Percentiles rank a stretch among this genome's conserved stretches.
Evolutionary conservation across 805 yeast species (phyloP).

Genomic region (Saccharomycopsis olivae): DNA sequence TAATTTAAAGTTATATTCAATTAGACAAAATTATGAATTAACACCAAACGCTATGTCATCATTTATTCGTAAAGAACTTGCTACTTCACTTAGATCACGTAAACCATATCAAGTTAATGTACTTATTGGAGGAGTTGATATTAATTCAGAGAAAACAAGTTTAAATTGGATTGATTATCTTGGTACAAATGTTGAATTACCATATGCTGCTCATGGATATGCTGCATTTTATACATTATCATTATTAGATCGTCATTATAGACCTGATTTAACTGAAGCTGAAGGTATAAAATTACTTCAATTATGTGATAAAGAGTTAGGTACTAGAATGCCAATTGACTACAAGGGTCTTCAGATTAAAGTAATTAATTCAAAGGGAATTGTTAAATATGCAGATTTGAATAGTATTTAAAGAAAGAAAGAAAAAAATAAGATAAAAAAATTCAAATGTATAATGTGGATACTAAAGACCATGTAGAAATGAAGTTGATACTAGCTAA

Average conservation of each 20-base stretch:
- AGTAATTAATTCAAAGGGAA: constrained; percentile 54
- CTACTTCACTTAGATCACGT: constrained; percentile 80
- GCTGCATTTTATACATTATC: constrained; percentile 95
- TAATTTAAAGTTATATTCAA: constrained; percentile 75
- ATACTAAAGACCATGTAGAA: constrained; percentile 9
- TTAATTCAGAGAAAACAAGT: constrained; percentile 31
- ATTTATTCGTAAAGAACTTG: constrained; percentile 80
- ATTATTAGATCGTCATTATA: constrained; percentile 81
- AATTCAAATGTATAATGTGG: constrained; percentile 1
- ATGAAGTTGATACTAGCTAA: constrained; percentile 11
- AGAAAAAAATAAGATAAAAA: background rate
- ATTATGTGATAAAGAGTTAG: constrained; percentile 67
- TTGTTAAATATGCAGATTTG: constrained; percentile 19
- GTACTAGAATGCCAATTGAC: constrained; percentile 82
- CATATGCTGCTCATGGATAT: constrained; percentile 97
- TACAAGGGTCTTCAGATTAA: constrained; percentile 78
- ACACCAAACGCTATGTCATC: constrained; percentile 81
- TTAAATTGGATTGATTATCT: constrained; percentile 88
- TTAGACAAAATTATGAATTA: constrained; percentile 75
- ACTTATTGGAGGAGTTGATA: constrained; percentile 77
- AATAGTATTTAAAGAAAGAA: background rate
- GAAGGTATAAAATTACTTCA: constrained; percentile 72
- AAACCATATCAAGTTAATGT: constrained; percentile 93
- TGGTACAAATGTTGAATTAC: constrained; percentile 83
- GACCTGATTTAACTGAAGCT: constrained; percentile 58